Percentiles rank a stretch among this genome's conserved stretches.
Evolutionary conservation across 2,329 filamentous ascomycete species (phyloP).

Genomic region (Albophoma yamanashiensis): DNA sequence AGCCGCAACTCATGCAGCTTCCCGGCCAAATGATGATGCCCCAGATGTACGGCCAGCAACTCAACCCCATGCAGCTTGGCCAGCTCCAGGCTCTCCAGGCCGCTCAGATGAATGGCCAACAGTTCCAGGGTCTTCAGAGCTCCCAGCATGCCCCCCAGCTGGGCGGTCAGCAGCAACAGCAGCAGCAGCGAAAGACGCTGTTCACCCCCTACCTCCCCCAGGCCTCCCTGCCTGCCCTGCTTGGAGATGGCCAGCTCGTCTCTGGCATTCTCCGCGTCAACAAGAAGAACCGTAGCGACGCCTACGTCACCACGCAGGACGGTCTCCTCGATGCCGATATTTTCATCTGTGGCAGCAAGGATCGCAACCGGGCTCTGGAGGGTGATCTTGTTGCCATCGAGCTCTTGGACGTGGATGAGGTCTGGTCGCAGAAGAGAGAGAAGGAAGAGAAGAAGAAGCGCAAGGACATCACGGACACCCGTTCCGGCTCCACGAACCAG

Average conservation of each 20-base stretch:
- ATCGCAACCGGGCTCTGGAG: slow-evolving; percentile 92
- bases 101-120: slow-evolving; percentile 70
- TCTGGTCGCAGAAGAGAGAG: slow-evolving; percentile 97
- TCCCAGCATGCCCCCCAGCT: slow-evolving; percentile 64
- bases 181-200: slow-evolving; percentile 93
- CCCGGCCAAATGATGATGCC: slow-evolving; percentile 80
- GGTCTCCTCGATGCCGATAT: slow-evolving; percentile 87
- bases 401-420: slow-evolving; percentile 93
- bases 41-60: slow-evolving; percentile 77
- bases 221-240: slow-evolving; percentile 79
- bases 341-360: slow-evolving; percentile 98
- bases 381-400: slow-evolving; percentile 94
- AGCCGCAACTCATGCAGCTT: slow-evolving; percentile 80
- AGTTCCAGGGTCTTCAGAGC: slow-evolving; percentile 54
- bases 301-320: slow-evolving; percentile 90
- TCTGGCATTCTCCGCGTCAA: slow-evolving; percentile 95
- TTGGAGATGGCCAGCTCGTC: slow-evolving; percentile 87
- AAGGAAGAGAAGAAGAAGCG: slow-evolving; percentile 99
- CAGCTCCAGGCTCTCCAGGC: slow-evolving; percentile 90
- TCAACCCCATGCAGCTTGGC: slow-evolving; percentile 78
- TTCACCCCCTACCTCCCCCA: slow-evolving; percentile 98
- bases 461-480: slow-evolving; percentile 93
- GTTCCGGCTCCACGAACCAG: slow-evolving; percentile 64
- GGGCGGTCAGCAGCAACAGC: slow-evolving; percentile 47
- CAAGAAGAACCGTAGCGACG: slow-evolving; percentile 99